phyloP scores from a whole-genome alignment of 148 eudicot species.

The Dianthus caryophyllus region DNA sequence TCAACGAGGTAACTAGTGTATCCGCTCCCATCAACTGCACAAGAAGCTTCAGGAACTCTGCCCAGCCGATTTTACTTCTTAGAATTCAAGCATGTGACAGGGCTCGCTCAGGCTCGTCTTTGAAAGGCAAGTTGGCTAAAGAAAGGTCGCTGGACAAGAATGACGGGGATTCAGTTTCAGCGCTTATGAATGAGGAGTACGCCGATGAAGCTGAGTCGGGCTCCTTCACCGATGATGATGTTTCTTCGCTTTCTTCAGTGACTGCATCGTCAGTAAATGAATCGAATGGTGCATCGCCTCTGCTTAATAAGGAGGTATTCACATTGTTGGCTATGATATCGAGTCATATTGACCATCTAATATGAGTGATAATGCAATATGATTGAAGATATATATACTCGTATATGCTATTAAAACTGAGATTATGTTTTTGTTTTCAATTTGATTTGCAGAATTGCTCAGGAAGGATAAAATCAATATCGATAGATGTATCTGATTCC shows the following conservation, averaged over 20 bases:
- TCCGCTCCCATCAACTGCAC: slow-evolving; percentile 64
- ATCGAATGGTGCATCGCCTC: slow-evolving; percentile 41
- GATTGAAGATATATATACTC: too few relatives aligned
- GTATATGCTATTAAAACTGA: neutral
- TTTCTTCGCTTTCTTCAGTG: slow-evolving; percentile 70
- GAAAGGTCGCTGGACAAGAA: slow-evolving; percentile 56
- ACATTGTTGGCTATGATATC: neutral
- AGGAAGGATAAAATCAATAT: slow-evolving; percentile 23
- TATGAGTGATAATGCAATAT: too few relatives aligned
- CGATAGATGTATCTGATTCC: slow-evolving; percentile 24
- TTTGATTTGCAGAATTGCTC: slow-evolving; percentile 24
- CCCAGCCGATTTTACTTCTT: slow-evolving; percentile 61
- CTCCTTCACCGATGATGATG: slow-evolving; percentile 68
- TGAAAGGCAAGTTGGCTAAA: slow-evolving; percentile 42
- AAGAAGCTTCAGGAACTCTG: slow-evolving; percentile 59
- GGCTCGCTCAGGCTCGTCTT: slow-evolving; percentile 40
- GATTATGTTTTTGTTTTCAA: neutral
- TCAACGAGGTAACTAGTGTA: slow-evolving; percentile 41
- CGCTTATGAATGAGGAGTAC: slow-evolving; percentile 67
- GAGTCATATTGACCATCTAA: too few relatives aligned
- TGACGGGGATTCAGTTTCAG: slow-evolving; percentile 56
- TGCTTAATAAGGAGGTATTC: slow-evolving; percentile 45
- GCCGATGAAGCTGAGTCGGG: slow-evolving; percentile 86
- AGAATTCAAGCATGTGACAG: slow-evolving; percentile 59
- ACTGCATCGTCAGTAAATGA: slow-evolving; percentile 46